Base-by-base conservation (phyloP, 805 yeast genomes). In the Maudiozyma serrabonitensis region DNA sequence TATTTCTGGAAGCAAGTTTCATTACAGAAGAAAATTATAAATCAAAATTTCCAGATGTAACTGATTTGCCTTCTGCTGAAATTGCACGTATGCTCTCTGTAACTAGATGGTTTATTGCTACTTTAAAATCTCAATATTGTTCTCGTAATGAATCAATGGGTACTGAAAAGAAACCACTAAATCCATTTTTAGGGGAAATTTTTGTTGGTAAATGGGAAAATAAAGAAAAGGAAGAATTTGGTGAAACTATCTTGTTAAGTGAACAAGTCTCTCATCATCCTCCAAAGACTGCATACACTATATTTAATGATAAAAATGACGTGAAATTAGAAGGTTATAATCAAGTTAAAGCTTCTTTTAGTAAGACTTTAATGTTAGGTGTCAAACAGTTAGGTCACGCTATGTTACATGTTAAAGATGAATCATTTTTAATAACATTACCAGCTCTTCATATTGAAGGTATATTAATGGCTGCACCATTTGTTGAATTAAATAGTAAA, bases 181-280 rank as follows among this genome's bases (percentile, higher is more conserved):
- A 93, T 66, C 99, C 99, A 43, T 91, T 93, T 62, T 72, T 93
- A 55, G 99, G 99, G 50, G 99, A 93, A 71, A 74, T 89, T 46
- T 93, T 90, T 60, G 85, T 87, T 38, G 98, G 96, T 45, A 81
- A 84, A 60, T 89, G 97, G 95, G 70, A 69, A 3, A 87, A 81
- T 55, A 62, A 64, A 45, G 63, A 78, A 21, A 77, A 75, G 41
- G 67, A 71, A 11, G 72, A 69, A 48, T 67, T 78, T 13, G 96
- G 95, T 41, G 95, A 87, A 53, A 86, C 96, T 25, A 69, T 80
- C 12, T 72, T 91, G 62, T 70, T 88, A 48, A 80, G 90, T 54
- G 99, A 93, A 69, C 99, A 93, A 69, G 97, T 93, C 13, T 82
- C 90, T 53, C 99, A 93, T 70, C 99, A 93, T 67, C 99, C 99